A percentile compares a stretch with the other conserved stretches of the same genome.
Evolutionary conservation across 495 filamentous ascomycete genomes (phyloP).

Genomic region (Parachaetomium inaequale): DNA sequence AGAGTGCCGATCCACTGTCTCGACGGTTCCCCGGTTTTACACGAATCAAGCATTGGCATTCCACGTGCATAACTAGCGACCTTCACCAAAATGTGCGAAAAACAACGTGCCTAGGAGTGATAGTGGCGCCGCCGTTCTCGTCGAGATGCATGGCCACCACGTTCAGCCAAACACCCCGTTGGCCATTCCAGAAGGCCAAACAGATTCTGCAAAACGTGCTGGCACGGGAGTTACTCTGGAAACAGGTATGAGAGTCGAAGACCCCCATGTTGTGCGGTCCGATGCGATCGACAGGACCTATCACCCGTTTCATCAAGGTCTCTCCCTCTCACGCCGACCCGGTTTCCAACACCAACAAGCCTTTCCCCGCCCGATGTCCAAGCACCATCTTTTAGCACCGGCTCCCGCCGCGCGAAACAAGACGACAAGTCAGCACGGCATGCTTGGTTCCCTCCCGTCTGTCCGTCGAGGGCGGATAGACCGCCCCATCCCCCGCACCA

Average conservation of each 20-base stretch:
- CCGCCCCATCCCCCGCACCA: neutral
- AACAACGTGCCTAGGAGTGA: constrained; percentile 1
- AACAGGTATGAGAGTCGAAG: neutral
- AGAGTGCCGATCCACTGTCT: neutral
- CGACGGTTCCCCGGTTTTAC: neutral
- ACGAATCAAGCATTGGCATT: neutral
- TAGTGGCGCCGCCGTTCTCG: neutral
- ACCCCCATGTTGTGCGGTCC: neutral
- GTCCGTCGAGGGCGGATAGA: neutral
- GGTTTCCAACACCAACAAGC: neutral
- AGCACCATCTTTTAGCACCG: neutral
- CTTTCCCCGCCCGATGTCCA: neutral
- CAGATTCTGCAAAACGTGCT: neutral
- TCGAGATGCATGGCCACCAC: neutral
- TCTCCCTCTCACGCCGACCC: neutral
- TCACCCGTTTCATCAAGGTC: neutral
- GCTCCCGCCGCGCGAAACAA: neutral
- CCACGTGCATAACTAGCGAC: constrained; percentile 1
- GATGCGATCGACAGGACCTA: neutral
- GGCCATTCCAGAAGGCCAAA: neutral
- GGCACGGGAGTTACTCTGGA: neutral
- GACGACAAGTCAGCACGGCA: neutral
- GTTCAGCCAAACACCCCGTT: neutral
- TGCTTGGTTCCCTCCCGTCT: neutral
- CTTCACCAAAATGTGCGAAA: neutral